Base-by-base conservation (phyloP, 2,329 filamentous ascomycete genomes). In the Cadophora malorum region DNA sequence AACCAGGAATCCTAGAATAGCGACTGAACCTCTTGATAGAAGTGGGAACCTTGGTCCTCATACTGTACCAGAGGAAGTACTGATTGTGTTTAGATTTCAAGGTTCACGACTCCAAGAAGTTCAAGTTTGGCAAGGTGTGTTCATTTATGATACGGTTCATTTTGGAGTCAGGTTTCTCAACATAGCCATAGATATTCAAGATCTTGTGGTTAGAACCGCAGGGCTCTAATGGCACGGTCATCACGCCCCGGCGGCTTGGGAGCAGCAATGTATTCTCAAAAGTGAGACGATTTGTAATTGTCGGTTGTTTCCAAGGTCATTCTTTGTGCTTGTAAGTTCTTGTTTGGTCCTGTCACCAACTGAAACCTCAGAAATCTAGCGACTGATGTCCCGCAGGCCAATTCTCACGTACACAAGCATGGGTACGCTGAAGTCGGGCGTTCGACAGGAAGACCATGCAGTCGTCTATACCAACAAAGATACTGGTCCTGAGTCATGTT, bases 231-330 rank as follows among this genome's bases (percentile, higher is more conserved):
- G 55, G 52, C 21, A 64, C 50, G n/a, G 50, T 25, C 21, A 58
- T 64, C 25, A 28, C 23, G 10, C 49, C 52, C 33, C 19, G 55
- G 12, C 33, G 41, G 2, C 12, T 3, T 12, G 12, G 23, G 4
- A 45, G 41, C 10, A 16, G 19, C 16, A 14, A 2, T 19, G 41
- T 6, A 1, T 52, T 41, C 28, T 16, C 41, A 7, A 63, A 65
- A 12, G 69, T 74, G 10, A 69, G 73, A 33, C 73, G 72, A 0
- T 75, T 75, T 62, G 64, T 72, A 0, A 64, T 75, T 28, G 49
- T 68, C 0, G 62, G 60, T 19, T 8, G 4, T 2, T 28, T 55
- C 1, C 23, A 25, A 0, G 72, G 73, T 0, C 70, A 71, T 47
- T 69, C 61, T n/a, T 41, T 67, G 23, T 74, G 73, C 65, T 35